phyloP scores from a whole-genome alignment of 2,329 filamentous ascomycete genomes.

The Penicillium sp. region DNA sequence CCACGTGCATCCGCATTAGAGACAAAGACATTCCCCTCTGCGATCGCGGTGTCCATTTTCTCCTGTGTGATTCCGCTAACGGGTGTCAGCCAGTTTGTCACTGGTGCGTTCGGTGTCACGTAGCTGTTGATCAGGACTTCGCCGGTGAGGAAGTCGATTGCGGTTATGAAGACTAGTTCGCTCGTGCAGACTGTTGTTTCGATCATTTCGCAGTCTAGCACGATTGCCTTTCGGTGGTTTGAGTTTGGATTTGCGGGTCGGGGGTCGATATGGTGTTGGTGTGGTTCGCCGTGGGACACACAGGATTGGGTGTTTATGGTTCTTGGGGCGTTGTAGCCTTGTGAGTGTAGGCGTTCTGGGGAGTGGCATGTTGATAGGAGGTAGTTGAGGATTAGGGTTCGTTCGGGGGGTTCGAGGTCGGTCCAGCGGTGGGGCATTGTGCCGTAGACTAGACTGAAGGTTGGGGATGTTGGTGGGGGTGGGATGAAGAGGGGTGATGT shows the following conservation, averaged over 20 bases:
- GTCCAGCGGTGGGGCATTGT: background rate
- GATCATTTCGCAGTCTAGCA: background rate
- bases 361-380: background rate
- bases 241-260: no score
- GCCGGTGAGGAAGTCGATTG: background rate
- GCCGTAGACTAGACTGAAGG: background rate
- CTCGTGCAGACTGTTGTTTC: background rate
- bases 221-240: background rate
- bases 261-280: background rate
- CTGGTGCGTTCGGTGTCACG: background rate
- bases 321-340: background rate
- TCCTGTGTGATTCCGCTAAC: background rate
- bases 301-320: background rate
- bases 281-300: background rate
- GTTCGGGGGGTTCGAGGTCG: background rate
- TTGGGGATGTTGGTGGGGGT: background rate
- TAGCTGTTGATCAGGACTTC: background rate
- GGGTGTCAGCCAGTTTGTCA: background rate
- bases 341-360: fast-evolving
- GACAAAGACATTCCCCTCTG: background rate
- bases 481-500: fast-evolving
- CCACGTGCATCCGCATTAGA: background rate
- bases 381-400: background rate
- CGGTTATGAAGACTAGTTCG: background rate
- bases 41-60: background rate